phyloP scores from a whole-genome alignment of 805 yeast species.

The Candida alai region DNA sequence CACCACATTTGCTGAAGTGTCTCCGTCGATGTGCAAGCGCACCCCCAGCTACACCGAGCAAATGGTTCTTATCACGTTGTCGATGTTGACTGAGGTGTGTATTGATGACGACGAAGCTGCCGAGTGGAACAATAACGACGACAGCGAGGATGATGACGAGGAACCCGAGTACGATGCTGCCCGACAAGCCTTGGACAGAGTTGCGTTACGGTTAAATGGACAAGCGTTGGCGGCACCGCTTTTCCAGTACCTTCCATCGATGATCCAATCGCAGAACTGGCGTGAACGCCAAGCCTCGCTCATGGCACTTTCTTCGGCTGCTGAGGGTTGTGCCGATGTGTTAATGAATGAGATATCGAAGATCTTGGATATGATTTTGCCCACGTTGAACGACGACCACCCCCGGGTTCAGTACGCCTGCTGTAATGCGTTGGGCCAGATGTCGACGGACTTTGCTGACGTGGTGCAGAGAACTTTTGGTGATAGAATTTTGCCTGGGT shows the following conservation, averaged over 20 bases:
- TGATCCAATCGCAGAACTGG: constrained; percentile 79
- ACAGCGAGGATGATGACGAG: constrained; percentile 70
- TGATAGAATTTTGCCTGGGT: constrained; percentile 76
- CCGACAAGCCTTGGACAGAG: constrained; percentile 90
- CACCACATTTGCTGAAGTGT: constrained; percentile 86
- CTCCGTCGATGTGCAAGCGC: constrained; percentile 91
- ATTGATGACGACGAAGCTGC: constrained; percentile 83
- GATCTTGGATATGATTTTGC: constrained; percentile 79
- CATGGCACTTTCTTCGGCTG: constrained; percentile 95
- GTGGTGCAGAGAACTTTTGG: constrained; percentile 79
- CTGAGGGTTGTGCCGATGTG: constrained; percentile 94
- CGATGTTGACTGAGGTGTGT: constrained; percentile 91
- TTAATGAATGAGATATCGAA: constrained; percentile 77
- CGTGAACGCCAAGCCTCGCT: constrained; percentile 94
- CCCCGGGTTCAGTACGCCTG: constrained; percentile 96
- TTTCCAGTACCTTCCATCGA: constrained; percentile 79
- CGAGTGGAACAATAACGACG: constrained; percentile 79
- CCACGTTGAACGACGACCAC: constrained; percentile 80
- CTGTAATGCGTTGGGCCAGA: constrained; percentile 95
- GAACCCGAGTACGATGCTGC: constrained; percentile 90
- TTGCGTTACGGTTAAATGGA: constrained; percentile 80
- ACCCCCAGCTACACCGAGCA: constrained; percentile 68
- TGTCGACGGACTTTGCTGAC: constrained; percentile 94
- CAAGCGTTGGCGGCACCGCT: constrained; percentile 78
- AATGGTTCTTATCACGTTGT: constrained; percentile 68